These are phyloP conservation scores for Moniliophthora roreri DNA, from an alignment of 1,284 basidiomycete genomes.

Conservation along the genomic window DNA sequence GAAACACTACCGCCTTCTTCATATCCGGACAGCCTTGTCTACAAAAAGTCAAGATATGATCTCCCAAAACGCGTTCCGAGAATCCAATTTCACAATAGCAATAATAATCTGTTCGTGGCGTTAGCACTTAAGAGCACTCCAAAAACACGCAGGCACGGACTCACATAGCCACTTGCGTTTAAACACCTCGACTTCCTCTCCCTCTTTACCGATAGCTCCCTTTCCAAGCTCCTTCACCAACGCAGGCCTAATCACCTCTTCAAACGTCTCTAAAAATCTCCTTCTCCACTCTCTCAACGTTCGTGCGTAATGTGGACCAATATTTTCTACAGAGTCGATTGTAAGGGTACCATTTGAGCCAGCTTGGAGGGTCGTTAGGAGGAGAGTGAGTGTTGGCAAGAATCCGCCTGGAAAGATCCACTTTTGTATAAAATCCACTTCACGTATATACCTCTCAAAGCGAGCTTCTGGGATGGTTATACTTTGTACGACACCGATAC, in stretches of 20 bases:
- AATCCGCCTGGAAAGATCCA: slow-evolving; percentile 83
- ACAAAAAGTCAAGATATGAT: too few relatives aligned
- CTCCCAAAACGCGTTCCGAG: too few relatives aligned
- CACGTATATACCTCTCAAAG: slow-evolving; percentile 55
- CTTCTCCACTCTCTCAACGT: slow-evolving; percentile 82
- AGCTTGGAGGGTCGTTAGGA: slow-evolving; percentile 53
- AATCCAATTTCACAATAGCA: slow-evolving; percentile 1
- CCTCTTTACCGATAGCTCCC: slow-evolving; percentile 46
- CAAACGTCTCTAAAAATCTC: slow-evolving; percentile 68
- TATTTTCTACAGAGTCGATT: slow-evolving; percentile 76
- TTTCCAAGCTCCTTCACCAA: slow-evolving; percentile 64
- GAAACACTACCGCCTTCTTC: too few relatives aligned
- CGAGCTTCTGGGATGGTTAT: slow-evolving; percentile 81
- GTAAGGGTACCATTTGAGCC: slow-evolving; percentile 62
- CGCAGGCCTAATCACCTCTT: slow-evolving; percentile 60
- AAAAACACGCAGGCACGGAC: slow-evolving; percentile 24
- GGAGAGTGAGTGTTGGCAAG: slow-evolving; percentile 67
- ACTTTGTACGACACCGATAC: slow-evolving; percentile 73
- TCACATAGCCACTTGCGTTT: slow-evolving; percentile 79
- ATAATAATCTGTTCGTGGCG: background rate
- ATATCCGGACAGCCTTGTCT: too few relatives aligned
- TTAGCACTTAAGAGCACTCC: background rate
- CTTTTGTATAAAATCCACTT: slow-evolving; percentile 80
- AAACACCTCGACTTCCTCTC: slow-evolving; percentile 72
- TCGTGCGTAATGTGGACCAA: slow-evolving; percentile 79